Conservation (phyloP, 768 basidiomycete species). For the Gymnopilus dilepis region DNA sequence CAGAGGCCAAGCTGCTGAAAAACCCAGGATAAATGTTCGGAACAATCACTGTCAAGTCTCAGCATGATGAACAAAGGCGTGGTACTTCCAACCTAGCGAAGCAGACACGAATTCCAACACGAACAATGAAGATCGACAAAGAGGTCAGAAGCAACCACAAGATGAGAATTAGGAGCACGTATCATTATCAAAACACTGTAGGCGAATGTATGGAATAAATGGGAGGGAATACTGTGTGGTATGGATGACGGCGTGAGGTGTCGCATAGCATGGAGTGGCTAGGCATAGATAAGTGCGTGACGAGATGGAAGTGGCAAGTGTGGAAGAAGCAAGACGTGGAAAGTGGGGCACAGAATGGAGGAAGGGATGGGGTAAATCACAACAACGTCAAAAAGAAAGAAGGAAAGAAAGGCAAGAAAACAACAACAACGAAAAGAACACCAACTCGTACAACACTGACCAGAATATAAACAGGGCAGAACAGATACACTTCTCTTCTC, state of each 20-base stretch:
- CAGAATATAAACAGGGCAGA: background rate
- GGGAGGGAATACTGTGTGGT: constrained; percentile 2
- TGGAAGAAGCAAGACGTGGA: background rate
- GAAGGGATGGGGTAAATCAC: background rate
- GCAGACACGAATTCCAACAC: too few relatives aligned
- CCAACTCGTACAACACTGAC: background rate
- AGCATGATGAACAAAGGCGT: too few relatives aligned
- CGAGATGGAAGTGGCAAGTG: too few relatives aligned
- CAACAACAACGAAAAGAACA: background rate
- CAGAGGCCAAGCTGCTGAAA: too few relatives aligned
- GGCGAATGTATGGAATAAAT: background rate
- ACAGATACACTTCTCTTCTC: constrained; percentile 2
- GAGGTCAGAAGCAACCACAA: background rate
- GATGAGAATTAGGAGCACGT: background rate
- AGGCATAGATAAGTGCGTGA: constrained; percentile 1
- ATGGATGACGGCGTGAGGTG: background rate
- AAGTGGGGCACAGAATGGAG: background rate
- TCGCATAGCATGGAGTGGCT: background rate
- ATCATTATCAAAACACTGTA: constrained; percentile 1
- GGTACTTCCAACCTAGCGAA: too few relatives aligned
- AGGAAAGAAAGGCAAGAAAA: background rate
- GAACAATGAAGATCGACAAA: too few relatives aligned
- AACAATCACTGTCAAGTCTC: too few relatives aligned
- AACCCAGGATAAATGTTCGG: too few relatives aligned
- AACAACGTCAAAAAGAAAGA: background rate